These are phyloP conservation scores for Zymoseptoria tritici DNA, from an alignment of 2,329 filamentous ascomycete species.

Conservation along the genomic window DNA sequence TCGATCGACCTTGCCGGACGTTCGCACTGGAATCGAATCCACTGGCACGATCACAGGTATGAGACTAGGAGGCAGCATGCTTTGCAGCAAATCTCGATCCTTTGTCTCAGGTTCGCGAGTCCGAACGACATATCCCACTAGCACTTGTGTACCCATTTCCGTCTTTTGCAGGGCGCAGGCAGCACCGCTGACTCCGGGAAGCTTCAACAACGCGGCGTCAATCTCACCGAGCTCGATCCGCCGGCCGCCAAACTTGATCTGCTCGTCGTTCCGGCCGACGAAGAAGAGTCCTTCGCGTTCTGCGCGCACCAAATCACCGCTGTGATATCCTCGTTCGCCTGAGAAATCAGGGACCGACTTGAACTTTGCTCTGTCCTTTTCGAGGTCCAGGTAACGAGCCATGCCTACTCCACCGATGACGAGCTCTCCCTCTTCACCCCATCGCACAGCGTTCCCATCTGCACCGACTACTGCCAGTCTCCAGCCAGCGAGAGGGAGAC, in stretches of 20 bases:
- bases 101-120: background rate
- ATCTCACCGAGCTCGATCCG: conserved; percentile 89
- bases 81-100: conserved; percentile 5
- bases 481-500: conserved; percentile 12
- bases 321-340: conserved; percentile 11
- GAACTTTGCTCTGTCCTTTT: conserved; percentile 8
- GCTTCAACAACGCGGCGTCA: conserved; percentile 45
- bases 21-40: conserved; percentile 3
- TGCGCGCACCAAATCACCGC: conserved; percentile 12
- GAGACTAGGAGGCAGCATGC: conserved; percentile 5
- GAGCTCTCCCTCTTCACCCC: conserved; percentile 5
- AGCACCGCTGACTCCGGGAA: background rate
- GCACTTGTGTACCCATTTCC: conserved; percentile 5
- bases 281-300: conserved; percentile 32
- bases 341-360: background rate
- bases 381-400: conserved; percentile 5
- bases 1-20: conserved; percentile 3
- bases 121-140: conserved; percentile 6
- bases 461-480: conserved; percentile 3
- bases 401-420: conserved; percentile 6
- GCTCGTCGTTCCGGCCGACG: conserved; percentile 71
- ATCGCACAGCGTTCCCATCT: conserved; percentile 1
- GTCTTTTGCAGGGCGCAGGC: conserved; percentile 5
- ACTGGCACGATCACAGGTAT: conserved; percentile 5
- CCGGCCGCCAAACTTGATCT: conserved; percentile 92